Base-by-base conservation (phyloP, 257 asterid genomes). In the Coffea canephora region DNA sequence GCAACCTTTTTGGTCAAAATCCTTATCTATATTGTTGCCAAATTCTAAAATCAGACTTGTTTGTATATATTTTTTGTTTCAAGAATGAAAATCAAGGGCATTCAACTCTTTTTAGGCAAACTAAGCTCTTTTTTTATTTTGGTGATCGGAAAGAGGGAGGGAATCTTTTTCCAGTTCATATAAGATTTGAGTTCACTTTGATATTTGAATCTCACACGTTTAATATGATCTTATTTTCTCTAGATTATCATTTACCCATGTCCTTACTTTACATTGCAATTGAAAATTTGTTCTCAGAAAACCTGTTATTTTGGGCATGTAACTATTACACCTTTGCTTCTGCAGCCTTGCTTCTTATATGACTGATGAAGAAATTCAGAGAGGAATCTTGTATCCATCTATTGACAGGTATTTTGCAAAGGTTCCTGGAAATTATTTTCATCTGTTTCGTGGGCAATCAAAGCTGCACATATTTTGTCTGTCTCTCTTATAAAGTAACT, bases 281-380 rank as follows among this genome's bases (percentile, higher is more conserved):
- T 10, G 49, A 36, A 74, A 57, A 55, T 8, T 61, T 48, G 39
- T 46, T 50, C 25, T 23, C 19, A 5, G 6, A 23, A 31, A 27
- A 41, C 10, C 79, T 52, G 54, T 52, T 39, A 46, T 79, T 79
- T 75, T 41, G 64, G 57, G 55, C 50, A 71, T 83, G 62, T 79
- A 67, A 61, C 73, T 80, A 48, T 34, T 78, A 57, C 73, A 48
- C 36, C 78, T 71, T 80, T 83, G 78, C 76, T 84, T 54, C 55
- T 85, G 89, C 94, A 95, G 99, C 90, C 99, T 95, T 81, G 98
- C 98, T 79, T 87, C 98, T 5, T 95, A 93, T 79, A 95, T 95
- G 83, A 91, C 97, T 0, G 95, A 92, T 69, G 97, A 90, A 25
- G 99, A 95, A 87, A 91, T 95, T 86, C 88, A 75, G 80, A 84